These are phyloP conservation scores for Nyssa sinensis DNA, from an alignment of 148 eudicot species.

Conservation along the genomic window DNA sequence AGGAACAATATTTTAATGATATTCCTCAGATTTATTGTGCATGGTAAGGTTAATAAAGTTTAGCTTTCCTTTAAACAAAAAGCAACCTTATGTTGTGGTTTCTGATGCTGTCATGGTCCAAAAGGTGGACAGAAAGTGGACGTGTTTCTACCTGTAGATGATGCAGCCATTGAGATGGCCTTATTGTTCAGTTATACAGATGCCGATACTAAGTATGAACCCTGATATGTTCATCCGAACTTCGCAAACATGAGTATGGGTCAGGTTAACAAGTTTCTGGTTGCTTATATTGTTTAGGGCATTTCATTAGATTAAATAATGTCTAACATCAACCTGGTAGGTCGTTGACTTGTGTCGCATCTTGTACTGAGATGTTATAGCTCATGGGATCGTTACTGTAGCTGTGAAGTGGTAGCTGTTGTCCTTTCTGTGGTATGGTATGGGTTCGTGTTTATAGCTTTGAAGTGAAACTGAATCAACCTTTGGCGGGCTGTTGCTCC, in stretches of 20 bases:
- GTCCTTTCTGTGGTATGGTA: conserved; percentile 16
- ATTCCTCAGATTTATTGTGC: neutral
- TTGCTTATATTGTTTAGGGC: conserved; percentile 9
- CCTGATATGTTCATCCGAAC: conserved; percentile 5
- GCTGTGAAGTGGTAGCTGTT: conserved; percentile 42
- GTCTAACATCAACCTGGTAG: neutral
- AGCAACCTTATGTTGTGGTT: neutral
- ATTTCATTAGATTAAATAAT: conserved; percentile 5
- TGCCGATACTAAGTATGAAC: too few relatives aligned
- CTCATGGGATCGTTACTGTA: conserved; percentile 32
- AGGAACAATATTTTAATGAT: conserved; percentile 8
- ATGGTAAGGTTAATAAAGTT: conserved; percentile 4
- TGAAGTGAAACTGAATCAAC: conserved; percentile 5
- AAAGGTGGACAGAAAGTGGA: conserved; percentile 3
- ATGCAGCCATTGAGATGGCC: conserved; percentile 9
- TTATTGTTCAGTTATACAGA: conserved; percentile 2
- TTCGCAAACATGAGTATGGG: conserved; percentile 7
- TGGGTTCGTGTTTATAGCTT: conserved; percentile 14
- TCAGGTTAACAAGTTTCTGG: conserved; percentile 28
- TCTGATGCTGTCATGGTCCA: neutral
- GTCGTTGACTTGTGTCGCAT: conserved; percentile 16
- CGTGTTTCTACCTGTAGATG: conserved; percentile 17
- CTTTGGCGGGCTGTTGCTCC: conserved; percentile 13
- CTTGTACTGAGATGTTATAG: conserved; percentile 11
- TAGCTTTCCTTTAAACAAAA: neutral